phyloP scores from a whole-genome alignment of 169 alveolate genomes.

The Cryptosporidium sp. region DNA sequence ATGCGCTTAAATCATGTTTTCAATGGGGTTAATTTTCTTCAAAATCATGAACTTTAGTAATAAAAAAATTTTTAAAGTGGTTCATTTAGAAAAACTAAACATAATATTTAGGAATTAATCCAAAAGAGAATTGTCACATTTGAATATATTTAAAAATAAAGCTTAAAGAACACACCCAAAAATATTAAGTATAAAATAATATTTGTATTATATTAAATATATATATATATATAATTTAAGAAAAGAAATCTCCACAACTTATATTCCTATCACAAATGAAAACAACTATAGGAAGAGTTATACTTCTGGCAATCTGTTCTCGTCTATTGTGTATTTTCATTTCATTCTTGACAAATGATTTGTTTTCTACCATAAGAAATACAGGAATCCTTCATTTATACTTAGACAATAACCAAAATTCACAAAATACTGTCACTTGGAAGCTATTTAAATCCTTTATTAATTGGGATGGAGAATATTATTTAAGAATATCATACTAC shows the following conservation, averaged over 20 bases:
- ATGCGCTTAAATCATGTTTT: conserved; percentile 7
- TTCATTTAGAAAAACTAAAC: background rate
- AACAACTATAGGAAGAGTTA: background rate
- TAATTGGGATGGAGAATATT: conserved; percentile 73
- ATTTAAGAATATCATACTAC: conserved; percentile 27
- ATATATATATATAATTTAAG: background rate
- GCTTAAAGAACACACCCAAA: background rate
- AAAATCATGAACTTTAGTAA: background rate
- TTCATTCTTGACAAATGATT: conserved; percentile 23
- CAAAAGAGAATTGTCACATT: background rate
- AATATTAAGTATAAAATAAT: no score
- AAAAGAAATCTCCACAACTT: background rate
- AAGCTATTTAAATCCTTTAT: conserved; percentile 45
- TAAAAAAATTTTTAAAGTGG: background rate
- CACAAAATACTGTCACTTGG: conserved; percentile 24
- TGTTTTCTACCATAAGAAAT: conserved; percentile 33
- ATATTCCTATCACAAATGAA: background rate
- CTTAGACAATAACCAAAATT: background rate
- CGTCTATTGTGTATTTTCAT: conserved; percentile 35
- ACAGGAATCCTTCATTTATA: conserved; percentile 32
- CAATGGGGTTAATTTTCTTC: conserved; percentile 7
- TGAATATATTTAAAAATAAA: no score
- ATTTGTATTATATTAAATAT: no score
- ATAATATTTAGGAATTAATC: background rate
- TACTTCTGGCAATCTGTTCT: conserved; percentile 16